Conservation (phyloP, 2,329 filamentous ascomycete species). For the Calonectria crousiana region DNA sequence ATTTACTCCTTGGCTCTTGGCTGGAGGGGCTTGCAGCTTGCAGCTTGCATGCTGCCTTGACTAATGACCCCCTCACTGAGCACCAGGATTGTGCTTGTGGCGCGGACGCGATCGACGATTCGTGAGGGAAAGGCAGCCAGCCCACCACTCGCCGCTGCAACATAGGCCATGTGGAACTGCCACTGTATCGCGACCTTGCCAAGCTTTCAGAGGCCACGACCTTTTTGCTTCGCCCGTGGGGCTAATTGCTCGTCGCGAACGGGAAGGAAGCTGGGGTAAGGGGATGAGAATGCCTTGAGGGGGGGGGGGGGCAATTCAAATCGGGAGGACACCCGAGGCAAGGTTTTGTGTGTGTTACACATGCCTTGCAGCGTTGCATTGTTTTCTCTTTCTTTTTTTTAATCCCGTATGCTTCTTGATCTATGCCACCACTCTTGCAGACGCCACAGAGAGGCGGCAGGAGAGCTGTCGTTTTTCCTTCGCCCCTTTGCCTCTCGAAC, state of each 20-base stretch:
- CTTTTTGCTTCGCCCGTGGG: conserved; percentile 2
- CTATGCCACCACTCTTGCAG: conserved; percentile 1
- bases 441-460: not conserved
- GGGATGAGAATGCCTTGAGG: not conserved
- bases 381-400: not conserved
- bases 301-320: not conserved
- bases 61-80: conserved; percentile 18
- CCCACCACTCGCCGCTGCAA: not conserved
- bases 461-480: not conserved
- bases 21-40: not conserved
- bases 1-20: not conserved
- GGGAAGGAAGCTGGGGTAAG: not conserved
- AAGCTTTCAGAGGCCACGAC: not conserved
- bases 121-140: not conserved
- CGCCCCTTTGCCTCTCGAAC: not conserved
- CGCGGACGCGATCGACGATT: conserved; percentile 18
- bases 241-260: not conserved
- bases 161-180: not conserved
- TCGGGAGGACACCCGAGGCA: not conserved
- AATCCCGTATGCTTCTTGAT: not conserved
- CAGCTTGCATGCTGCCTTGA: conserved; percentile 10
- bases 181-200: not conserved
- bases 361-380: not conserved
- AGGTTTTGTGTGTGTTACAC: not conserved
- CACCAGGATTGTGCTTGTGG: not conserved